Evolutionary conservation across 805 yeast species (phyloP), one percentile per base, ranked within the genome.

Genomic region (Candida succiphila): DNA sequence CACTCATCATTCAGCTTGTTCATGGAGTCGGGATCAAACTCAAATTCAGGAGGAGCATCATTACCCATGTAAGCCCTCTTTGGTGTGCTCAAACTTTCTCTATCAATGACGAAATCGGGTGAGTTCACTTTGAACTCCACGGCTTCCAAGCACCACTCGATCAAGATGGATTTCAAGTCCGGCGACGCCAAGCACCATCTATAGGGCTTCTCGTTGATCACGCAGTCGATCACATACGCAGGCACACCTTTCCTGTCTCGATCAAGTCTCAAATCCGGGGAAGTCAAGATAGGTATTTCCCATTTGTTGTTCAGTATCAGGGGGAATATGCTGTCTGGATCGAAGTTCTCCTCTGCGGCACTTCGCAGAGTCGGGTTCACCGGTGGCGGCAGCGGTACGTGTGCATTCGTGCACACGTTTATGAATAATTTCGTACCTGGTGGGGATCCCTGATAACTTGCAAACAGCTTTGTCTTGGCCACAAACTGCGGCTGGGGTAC

Each of bases 61-160:
- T 69, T 61, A 1, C 95, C 95, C 58, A 87, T 87, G 32, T 68
- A 58, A 9, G 64, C 52, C 75, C 89, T 65, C 44, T 83, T 84
- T 1, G 96, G 96, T 3, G 72, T 60, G 3, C 73, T 51, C 30
- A 75, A 61, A 25, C 51, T 51, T 33, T 78, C 80, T 34, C 95
- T 59, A 35, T 79, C 82, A 14, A 87, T 61, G 4, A 60, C 54
- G 2, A 75, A 33, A 30, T 30, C 27, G 10, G 12, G 5, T 12
- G 37, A 43, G 2, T 43, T 46, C 7, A 37, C 27, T 25, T 44
- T 40, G 27, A 45, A 49, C 50, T 85, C 95, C 3, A 83, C 74
- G 9, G 87, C 70, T 48, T 85, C 94, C 27, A 86, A 52, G 46
- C 94, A 79, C 81, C 95, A 85, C 49, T 85, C 95, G 6, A 81